Evolutionary conservation across 202 grass and related monocot genomes (phyloP).

Genomic region (Setaria viridis): DNA sequence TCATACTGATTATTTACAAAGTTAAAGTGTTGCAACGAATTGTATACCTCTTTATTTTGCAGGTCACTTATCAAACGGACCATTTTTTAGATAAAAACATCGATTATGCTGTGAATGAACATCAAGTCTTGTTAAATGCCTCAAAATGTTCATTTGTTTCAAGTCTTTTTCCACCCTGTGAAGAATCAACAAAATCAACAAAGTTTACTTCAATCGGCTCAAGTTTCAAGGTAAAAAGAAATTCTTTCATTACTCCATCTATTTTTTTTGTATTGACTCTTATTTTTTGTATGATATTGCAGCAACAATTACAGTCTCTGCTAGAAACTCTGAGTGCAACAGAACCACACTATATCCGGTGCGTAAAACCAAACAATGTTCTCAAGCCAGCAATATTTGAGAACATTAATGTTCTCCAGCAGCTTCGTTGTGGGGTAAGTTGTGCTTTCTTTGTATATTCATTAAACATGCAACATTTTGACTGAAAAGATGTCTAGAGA

Average conservation of each 20-base stretch:
- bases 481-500: background rate
- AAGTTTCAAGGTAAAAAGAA: slow-evolving; percentile 84
- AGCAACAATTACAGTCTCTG: slow-evolving; percentile 96
- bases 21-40: slow-evolving; percentile 6
- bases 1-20: background rate
- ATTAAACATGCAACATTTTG: slow-evolving; percentile 22
- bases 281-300: slow-evolving; percentile 52
- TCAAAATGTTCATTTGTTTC: slow-evolving; percentile 92
- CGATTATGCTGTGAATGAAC: slow-evolving; percentile 99
- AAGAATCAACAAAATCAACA: slow-evolving; percentile 88
- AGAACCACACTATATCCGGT: slow-evolving; percentile 92
- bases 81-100: slow-evolving; percentile 98
- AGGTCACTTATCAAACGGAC: slow-evolving; percentile 96
- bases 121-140: slow-evolving; percentile 85
- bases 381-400: slow-evolving; percentile 97
- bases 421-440: slow-evolving; percentile 92
- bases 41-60: slow-evolving; percentile 45
- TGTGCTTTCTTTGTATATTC: slow-evolving; percentile 37
- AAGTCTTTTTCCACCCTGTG: slow-evolving; percentile 83
- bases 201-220: slow-evolving; percentile 95
- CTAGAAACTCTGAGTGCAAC: slow-evolving; percentile 90
- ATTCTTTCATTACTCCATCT: slow-evolving; percentile 26
- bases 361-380: slow-evolving; percentile 96
- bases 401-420: slow-evolving; percentile 86
- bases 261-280: slow-evolving; percentile 29